Percentiles rank a stretch among this genome's conserved stretches.
These are phyloP conservation scores for Emericellopsis terricola DNA, from an alignment of 495 filamentous ascomycete species.

Conservation along the genomic window DNA sequence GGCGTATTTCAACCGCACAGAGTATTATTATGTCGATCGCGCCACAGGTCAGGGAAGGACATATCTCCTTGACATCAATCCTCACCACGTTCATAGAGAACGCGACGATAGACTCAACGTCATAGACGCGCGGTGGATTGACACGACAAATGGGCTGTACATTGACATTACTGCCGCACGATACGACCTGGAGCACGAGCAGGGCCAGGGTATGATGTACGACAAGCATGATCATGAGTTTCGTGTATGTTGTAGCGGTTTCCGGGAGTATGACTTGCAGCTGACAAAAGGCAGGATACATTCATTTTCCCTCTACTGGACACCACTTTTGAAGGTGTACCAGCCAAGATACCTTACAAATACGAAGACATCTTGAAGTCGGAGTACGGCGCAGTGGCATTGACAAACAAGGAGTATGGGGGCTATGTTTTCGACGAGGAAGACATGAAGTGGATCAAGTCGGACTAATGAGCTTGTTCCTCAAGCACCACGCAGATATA, in stretches of 20 bases:
- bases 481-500: no score
- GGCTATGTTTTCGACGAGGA: slow-evolving; percentile 22
- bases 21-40: slow-evolving; percentile 34
- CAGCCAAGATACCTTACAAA: slow-evolving; percentile 40
- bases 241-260: slow-evolving; percentile 10
- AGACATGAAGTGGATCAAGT: slow-evolving; percentile 18
- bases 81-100: slow-evolving; percentile 39
- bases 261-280: background rate
- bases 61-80: slow-evolving; percentile 58
- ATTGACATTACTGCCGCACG: slow-evolving; percentile 46
- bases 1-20: slow-evolving; percentile 44
- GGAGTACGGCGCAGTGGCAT: slow-evolving; percentile 37
- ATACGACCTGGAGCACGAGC: slow-evolving; percentile 11
- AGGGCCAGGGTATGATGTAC: slow-evolving; percentile 17
- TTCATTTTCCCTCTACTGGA: slow-evolving; percentile 23
- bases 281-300: slow-evolving; percentile 11
- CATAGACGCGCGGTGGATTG: slow-evolving; percentile 64
- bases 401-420: slow-evolving; percentile 21
- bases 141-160: slow-evolving; percentile 49
- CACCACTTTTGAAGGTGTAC: slow-evolving; percentile 41
- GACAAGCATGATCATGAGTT: slow-evolving; percentile 24
- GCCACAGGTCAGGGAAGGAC: slow-evolving; percentile 22
- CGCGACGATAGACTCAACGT: slow-evolving; percentile 43
- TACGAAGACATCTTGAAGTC: slow-evolving; percentile 40
- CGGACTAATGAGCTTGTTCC: no score